phyloP scores from a whole-genome alignment of 352 stramenopile species.

The Phytophthora boehmeriae region DNA sequence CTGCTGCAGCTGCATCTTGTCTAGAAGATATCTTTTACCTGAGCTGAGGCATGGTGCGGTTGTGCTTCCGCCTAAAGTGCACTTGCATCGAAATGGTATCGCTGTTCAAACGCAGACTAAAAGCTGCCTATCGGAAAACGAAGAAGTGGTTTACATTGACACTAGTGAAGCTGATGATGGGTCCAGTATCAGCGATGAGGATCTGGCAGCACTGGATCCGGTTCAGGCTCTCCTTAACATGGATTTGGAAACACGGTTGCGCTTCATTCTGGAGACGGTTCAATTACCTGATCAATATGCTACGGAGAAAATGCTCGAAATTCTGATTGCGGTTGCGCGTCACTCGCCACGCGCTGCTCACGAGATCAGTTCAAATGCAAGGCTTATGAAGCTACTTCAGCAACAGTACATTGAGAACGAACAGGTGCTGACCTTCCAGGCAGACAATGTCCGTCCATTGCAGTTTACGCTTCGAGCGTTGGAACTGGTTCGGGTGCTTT shows the following conservation, averaged over 20 bases:
- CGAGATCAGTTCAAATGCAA: conserved; percentile 49
- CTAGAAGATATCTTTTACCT: conserved; percentile 10
- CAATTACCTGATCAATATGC: conserved; percentile 46
- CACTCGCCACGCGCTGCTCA: conserved; percentile 58
- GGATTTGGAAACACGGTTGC: conserved; percentile 54
- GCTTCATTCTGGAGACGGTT: conserved; percentile 58
- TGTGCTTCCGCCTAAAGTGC: conserved; percentile 33
- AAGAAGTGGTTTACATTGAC: conserved; percentile 64
- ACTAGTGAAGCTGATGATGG: conserved; percentile 43
- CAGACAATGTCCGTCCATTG: conserved; percentile 33
- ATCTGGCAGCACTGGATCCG: conserved; percentile 56
- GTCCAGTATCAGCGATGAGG: conserved; percentile 49
- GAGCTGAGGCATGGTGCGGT: conserved; percentile 40
- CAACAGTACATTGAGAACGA: conserved; percentile 61
- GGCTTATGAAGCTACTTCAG: conserved; percentile 51
- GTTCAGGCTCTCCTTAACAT: conserved; percentile 66
- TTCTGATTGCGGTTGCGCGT: conserved; percentile 47
- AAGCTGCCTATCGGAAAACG: neutral
- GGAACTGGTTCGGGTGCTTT: conserved; percentile 48
- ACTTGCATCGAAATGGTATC: conserved; percentile 46
- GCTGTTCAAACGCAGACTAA: neutral
- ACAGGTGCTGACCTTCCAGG: conserved; percentile 40
- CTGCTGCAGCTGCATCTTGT: conserved; percentile 13
- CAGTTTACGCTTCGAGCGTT: conserved; percentile 49
- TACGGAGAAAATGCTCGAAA: conserved; percentile 63